Percentiles rank a stretch among this genome's conserved stretches.
Evolutionary conservation across 768 basidiomycete species (phyloP).

Genomic region (Termitomyces sp.): DNA sequence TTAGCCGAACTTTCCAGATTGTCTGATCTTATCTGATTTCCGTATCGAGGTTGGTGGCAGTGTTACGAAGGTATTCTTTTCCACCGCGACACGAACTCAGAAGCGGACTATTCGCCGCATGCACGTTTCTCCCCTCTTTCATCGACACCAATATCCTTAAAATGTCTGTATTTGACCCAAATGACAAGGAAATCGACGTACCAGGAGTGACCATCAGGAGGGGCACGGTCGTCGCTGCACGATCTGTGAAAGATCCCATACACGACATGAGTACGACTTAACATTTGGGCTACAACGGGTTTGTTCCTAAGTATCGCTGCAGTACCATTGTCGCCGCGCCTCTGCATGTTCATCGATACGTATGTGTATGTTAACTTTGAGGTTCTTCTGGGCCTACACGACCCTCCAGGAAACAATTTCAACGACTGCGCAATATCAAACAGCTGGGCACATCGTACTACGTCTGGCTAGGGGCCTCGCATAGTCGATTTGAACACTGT

Average conservation of each 20-base stretch:
- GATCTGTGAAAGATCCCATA: constrained; percentile 4
- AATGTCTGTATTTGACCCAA: not conserved
- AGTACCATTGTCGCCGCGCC: constrained; percentile 34
- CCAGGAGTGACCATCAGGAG: not conserved
- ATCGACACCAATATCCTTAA: not conserved
- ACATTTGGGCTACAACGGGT: not conserved
- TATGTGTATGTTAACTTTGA: constrained; percentile 26
- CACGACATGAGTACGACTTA: constrained; percentile 4
- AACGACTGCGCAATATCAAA: constrained; percentile 72
- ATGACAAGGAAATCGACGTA: not conserved
- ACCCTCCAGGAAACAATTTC: constrained; percentile 60
- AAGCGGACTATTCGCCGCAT: not conserved
- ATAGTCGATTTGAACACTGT: constrained; percentile 82
- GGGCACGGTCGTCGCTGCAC: not conserved
- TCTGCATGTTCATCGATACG: constrained; percentile 64
- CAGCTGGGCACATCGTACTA: constrained; percentile 76
- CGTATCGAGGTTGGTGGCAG: not conserved
- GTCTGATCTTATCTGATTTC: not conserved
- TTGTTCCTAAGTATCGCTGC: not conserved
- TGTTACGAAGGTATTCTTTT: not conserved
- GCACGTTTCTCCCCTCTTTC: not conserved
- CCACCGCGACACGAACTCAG: not conserved
- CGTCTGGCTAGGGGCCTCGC: constrained; percentile 76
- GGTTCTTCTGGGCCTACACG: not conserved
- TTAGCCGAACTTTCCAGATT: not conserved